Base-by-base conservation (phyloP, 1,284 basidiomycete species). In the Chalciporus sp. region DNA sequence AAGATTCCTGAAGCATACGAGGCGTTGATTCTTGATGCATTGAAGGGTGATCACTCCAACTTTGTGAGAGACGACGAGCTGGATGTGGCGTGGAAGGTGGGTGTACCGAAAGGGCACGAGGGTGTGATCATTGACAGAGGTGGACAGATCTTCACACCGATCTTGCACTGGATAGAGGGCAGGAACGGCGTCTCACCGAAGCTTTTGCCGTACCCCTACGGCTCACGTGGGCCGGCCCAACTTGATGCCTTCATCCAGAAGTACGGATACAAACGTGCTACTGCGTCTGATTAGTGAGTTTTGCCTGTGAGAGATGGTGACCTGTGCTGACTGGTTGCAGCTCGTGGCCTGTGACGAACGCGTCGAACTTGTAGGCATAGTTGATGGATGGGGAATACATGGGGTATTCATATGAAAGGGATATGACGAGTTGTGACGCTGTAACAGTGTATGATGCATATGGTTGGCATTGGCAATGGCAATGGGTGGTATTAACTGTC, bases 1-100 rank as follows among this genome's bases (percentile, higher is more conserved):
- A 88, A 89, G 72, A 95, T 97, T 57, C 95, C 95, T 23, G 94
- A 95, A 76, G 94, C 95, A 31, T 97, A 97, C 72, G 94, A 97
- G 75, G 87, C 88, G 17, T 84, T 96, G 52, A 94, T 96, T 65
- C 80, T 95, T 57, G 94, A 96, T 67, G 91, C 92, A 7, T 80
- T 96, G 70, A 91, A 88, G 64, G 92, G 92, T 17, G 90, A 93
- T 65, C 90, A 92, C 71, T 93, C 91, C 28, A 93, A 93, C 74
- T 97, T 97, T 77, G 95, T 98, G 46, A 86, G 95, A 61, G 85
- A 97, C 71, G 95, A 98, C 72, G 95, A 97, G 74, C 79, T 97
- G 62, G 94, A 97, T 67, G 87, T 89, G 52, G 94, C 95, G 11
- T 98, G 95, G 95, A 95, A 95, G 85, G 91, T 90, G 39, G 44